Evolutionary conservation across 306 rosid genomes (phyloP), one percentile per base, ranked within the genome.

Genomic region (Quercus mongolica): DNA sequence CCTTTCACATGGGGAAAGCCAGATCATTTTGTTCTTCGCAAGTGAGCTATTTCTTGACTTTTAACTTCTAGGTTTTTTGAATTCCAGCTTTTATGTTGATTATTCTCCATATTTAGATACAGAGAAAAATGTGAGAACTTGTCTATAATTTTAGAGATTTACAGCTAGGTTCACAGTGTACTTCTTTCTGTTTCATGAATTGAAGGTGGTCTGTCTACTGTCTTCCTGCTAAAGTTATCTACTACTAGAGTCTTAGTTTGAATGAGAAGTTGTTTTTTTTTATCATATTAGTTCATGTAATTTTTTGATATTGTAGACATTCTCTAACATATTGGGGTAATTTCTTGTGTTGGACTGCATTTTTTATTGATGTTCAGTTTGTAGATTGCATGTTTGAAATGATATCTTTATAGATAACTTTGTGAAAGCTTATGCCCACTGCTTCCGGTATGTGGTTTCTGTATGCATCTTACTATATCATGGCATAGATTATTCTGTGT

Each of bases 1-100:
- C 88, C 89, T 74, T 91, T 92, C 83, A 58, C 90, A 5, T 92
- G 99, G 97, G 99, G 97, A 59, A 94, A 92, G 88, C 99, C 99
- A 76, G 97, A 94, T 76, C 97, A 91, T 79, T 92, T 92, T 78
- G 89, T 91, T 87, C 97, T 94, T 82, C 97, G 97, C 89, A 92
- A 88, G 99, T 92, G 82, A 88, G 96, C 84, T 75, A 26, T 51
- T 61, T 33, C 55, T 21, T 71, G 46, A 46, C 33, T 64, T 14
- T 65, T 79, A 46, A 14, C 80, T 64, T 58, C 74, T 79, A 25
- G 35, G 44, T 64, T 62, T 23, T 5, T 19, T 58, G 2, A 25
- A 58, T 31, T 74, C 62, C 20, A 9, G 61, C 77, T 80, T 71
- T 71, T 64, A 20, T 15, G 62, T 23, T 80, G 56, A 51, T 83